These are phyloP conservation scores for Aspergillus pseudoglaucus DNA, from an alignment of 2,329 filamentous ascomycete species.

Conservation along the genomic window DNA sequence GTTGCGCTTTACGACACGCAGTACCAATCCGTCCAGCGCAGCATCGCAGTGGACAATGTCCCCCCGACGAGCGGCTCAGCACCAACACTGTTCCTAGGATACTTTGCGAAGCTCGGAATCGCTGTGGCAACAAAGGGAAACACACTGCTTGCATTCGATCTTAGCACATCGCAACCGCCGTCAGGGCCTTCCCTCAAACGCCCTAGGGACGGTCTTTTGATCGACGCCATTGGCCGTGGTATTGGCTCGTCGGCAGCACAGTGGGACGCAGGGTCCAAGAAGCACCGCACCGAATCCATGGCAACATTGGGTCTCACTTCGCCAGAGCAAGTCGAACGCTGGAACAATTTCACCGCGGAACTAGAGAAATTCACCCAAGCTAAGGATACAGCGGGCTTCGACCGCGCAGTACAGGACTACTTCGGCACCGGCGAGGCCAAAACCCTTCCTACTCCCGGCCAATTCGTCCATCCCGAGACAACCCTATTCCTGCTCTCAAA, in stretches of 20 bases:
- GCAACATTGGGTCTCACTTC: slow-evolving; percentile 26
- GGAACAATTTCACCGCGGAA: slow-evolving; percentile 26
- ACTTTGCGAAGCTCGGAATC: slow-evolving; percentile 39
- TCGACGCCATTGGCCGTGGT: slow-evolving; percentile 39
- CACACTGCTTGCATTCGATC: slow-evolving; percentile 40
- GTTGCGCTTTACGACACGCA: slow-evolving; percentile 42
- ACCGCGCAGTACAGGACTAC: slow-evolving; percentile 26
- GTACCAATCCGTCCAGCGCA: slow-evolving; percentile 41
- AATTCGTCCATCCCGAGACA: slow-evolving; percentile 31
- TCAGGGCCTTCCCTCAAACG: slow-evolving; percentile 31
- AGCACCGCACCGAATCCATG: slow-evolving; percentile 23
- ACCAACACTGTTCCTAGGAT: slow-evolving; percentile 34
- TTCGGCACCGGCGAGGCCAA: slow-evolving; percentile 19
- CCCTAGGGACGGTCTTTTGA: slow-evolving; percentile 33
- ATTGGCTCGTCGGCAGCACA: slow-evolving; percentile 27
- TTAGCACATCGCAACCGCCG: slow-evolving; percentile 27
- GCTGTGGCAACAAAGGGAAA: slow-evolving; percentile 37
- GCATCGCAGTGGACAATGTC: slow-evolving; percentile 29
- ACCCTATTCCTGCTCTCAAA: slow-evolving; percentile 33
- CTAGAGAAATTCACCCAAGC: slow-evolving; percentile 22
- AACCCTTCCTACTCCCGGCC: slow-evolving; percentile 16
- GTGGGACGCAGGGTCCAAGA: slow-evolving; percentile 24
- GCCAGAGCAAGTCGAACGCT: slow-evolving; percentile 26
- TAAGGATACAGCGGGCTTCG: slow-evolving; percentile 27
- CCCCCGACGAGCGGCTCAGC: slow-evolving; percentile 15